phyloP scores from a whole-genome alignment of 1,284 basidiomycete species.

The Cryptococcus sp. region DNA sequence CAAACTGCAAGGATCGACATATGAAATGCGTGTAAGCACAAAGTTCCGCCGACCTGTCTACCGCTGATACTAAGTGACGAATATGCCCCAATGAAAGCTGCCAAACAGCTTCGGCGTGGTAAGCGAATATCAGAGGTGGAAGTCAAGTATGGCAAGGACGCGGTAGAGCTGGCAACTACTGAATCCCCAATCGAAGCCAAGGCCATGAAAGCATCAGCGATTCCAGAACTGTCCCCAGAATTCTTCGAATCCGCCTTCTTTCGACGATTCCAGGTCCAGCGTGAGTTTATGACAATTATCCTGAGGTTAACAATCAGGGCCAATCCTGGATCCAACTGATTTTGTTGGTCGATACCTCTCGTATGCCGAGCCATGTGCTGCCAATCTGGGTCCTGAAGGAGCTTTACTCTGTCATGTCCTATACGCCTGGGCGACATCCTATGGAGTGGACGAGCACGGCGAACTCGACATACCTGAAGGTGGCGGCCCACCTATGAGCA shows the following conservation, averaged over 20 bases:
- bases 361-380: slow-evolving; percentile 52
- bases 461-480: slow-evolving; percentile 41
- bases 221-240: slow-evolving; percentile 66
- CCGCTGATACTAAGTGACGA: slow-evolving; percentile 58
- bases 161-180: slow-evolving; percentile 26
- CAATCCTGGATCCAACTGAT: slow-evolving; percentile 57
- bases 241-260: slow-evolving; percentile 82
- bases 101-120: slow-evolving; percentile 74
- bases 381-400: slow-evolving; percentile 54
- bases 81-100: slow-evolving; percentile 78
- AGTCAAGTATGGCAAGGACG: slow-evolving; percentile 38
- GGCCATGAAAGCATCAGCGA: slow-evolving; percentile 47
- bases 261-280: slow-evolving; percentile 70
- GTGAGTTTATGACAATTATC: slow-evolving; percentile 51
- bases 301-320: slow-evolving; percentile 31
- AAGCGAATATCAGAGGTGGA: slow-evolving; percentile 77
- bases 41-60: too few relatives aligned
- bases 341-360: slow-evolving; percentile 60
- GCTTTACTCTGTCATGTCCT: slow-evolving; percentile 53
- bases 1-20: slow-evolving; percentile 78
- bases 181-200: slow-evolving; percentile 5
- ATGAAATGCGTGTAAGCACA: slow-evolving; percentile 78
- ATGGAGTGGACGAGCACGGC: slow-evolving; percentile 74
- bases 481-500: slow-evolving; percentile 16
- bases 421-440: slow-evolving; percentile 79